Conservation (phyloP, 345 rosid species). For the Populus nigra region DNA sequence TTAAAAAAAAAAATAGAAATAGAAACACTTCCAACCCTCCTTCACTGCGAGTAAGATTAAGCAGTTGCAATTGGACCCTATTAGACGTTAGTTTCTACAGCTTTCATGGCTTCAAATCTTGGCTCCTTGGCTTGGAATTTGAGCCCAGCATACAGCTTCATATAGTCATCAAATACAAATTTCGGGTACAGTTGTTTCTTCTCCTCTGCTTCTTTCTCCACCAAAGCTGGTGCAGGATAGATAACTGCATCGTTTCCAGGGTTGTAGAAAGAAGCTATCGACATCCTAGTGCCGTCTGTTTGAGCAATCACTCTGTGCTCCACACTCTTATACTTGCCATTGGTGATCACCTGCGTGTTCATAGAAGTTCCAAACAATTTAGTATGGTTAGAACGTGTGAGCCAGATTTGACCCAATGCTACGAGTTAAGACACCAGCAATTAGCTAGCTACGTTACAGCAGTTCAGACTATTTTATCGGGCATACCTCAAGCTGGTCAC, state of each 20-base stretch:
- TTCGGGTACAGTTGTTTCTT: constrained; percentile 54
- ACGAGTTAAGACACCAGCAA: too few relatives aligned
- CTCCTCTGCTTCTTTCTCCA: constrained; percentile 48
- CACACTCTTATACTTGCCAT: constrained; percentile 90
- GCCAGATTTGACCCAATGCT: not conserved
- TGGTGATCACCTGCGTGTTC: constrained; percentile 59
- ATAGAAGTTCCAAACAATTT: not conserved
- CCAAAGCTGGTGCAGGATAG: constrained; percentile 66
- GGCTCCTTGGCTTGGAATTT: constrained; percentile 94
- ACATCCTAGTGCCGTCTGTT: constrained; percentile 69
- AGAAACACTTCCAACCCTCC: not conserved
- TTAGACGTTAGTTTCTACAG: constrained; percentile 26
- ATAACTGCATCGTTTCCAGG: constrained; percentile 87
- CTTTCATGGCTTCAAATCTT: constrained; percentile 89
- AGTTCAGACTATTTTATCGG: not conserved
- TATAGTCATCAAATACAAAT: constrained; percentile 86
- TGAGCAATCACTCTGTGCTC: constrained; percentile 84
- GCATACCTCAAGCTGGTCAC: constrained; percentile 86
- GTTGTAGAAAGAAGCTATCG: constrained; percentile 89
- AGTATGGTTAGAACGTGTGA: not conserved
- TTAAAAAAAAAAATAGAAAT: not conserved
- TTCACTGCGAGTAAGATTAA: constrained; percentile 10
- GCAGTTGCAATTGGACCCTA: constrained; percentile 43
- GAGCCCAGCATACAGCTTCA: constrained; percentile 68
- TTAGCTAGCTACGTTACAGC: not conserved